Evolutionary conservation across 1,284 basidiomycete genomes (phyloP).

Genomic region (Heimioporus punctisporus): DNA sequence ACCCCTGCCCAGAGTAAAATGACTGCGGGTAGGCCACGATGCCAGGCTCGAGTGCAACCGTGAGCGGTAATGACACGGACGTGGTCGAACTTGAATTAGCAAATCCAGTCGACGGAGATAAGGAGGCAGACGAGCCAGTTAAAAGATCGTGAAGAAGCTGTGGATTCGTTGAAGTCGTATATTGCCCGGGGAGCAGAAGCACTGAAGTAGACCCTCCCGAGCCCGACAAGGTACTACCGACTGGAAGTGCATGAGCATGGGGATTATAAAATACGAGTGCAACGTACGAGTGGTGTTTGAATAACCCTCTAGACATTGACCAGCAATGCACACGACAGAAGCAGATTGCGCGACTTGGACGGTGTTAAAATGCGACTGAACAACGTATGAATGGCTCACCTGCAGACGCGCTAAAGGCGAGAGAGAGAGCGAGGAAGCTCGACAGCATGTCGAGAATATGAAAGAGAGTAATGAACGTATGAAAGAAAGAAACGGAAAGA

Average conservation of each 20-base stretch:
- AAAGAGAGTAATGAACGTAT: constrained; percentile 29
- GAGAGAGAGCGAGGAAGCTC: constrained; percentile 44
- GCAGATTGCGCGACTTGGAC: constrained; percentile 54
- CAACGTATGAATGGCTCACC: constrained; percentile 37
- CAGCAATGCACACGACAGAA: constrained; percentile 77
- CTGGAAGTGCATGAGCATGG: constrained; percentile 40
- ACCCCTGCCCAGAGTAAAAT: constrained; percentile 63
- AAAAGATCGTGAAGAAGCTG: constrained; percentile 68
- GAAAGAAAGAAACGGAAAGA: constrained; percentile 25
- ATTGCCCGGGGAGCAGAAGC: constrained; percentile 74
- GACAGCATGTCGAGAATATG: constrained; percentile 44
- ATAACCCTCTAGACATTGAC: constrained; percentile 78
- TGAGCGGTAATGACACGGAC: constrained; percentile 59
- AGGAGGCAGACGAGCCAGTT: constrained; percentile 59
- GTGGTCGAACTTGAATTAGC: constrained; percentile 43
- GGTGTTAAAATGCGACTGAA: not conserved
- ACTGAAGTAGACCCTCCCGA: constrained; percentile 52
- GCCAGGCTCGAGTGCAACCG: constrained; percentile 65
- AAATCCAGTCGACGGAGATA: constrained; percentile 65
- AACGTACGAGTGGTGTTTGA: constrained; percentile 70
- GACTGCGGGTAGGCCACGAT: constrained; percentile 58
- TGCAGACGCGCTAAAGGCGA: constrained; percentile 47
- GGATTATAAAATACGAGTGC: not conserved
- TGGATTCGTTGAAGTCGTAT: constrained; percentile 69
- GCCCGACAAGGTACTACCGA: constrained; percentile 64